phyloP scores from a whole-genome alignment of 2,329 filamentous ascomycete genomes.

The Nannizziopsis barbatae region DNA sequence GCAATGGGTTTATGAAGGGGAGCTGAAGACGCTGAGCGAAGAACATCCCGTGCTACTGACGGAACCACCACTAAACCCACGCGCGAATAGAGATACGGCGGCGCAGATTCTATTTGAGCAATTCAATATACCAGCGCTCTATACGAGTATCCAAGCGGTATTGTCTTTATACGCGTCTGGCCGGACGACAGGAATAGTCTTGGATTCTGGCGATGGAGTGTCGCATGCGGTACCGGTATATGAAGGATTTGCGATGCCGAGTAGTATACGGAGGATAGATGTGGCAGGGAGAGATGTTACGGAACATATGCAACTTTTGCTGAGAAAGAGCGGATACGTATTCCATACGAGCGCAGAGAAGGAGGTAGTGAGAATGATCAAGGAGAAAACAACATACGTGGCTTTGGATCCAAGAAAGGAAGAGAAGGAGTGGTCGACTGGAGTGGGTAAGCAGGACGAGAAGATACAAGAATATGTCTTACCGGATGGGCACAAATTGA shows the following conservation, averaged over 20 bases:
- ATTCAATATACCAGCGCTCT: slow-evolving; percentile 93
- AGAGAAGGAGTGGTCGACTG: slow-evolving; percentile 82
- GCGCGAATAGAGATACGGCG: slow-evolving; percentile 88
- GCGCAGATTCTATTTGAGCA: slow-evolving; percentile 98
- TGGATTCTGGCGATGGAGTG: slow-evolving; percentile 91
- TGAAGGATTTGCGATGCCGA: slow-evolving; percentile 93
- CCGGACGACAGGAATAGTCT: slow-evolving; percentile 86
- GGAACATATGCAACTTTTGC: slow-evolving; percentile 79
- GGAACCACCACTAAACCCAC: slow-evolving; percentile 88
- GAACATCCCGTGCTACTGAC: slow-evolving; percentile 97
- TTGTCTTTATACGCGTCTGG: slow-evolving; percentile 92
- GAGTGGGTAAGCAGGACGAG: slow-evolving; percentile 59
- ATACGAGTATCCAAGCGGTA: slow-evolving; percentile 94
- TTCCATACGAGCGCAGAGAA: slow-evolving; percentile 99
- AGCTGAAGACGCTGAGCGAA: slow-evolving; percentile 91
- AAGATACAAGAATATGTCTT: slow-evolving; percentile 79
- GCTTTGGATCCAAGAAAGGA: slow-evolving; percentile 83
- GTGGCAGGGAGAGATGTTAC: slow-evolving; percentile 94
- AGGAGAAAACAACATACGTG: slow-evolving; percentile 88
- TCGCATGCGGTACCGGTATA: slow-evolving; percentile 96
- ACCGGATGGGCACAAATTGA: slow-evolving; percentile 86
- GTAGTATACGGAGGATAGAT: slow-evolving; percentile 88
- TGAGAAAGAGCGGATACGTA: slow-evolving; percentile 84
- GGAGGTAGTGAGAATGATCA: slow-evolving; percentile 94
- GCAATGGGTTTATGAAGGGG: slow-evolving; percentile 94